Conservation (phyloP, 495 filamentous ascomycete genomes). For the Penicillium soppii region DNA sequence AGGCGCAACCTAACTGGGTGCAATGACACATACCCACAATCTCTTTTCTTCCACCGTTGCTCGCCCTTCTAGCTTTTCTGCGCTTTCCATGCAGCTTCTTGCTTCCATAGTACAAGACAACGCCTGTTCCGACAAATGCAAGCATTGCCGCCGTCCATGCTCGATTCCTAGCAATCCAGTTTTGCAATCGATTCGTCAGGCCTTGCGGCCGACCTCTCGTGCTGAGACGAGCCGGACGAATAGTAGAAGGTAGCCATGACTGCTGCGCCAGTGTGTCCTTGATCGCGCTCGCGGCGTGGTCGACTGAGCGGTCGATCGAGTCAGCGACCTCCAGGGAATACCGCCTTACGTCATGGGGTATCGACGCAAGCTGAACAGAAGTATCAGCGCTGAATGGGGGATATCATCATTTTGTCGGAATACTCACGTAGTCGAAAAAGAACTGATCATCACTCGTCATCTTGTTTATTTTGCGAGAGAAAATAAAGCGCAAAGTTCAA, state of each 20-base stretch:
- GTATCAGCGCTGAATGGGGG: conserved; percentile 10
- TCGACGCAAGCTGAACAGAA: conserved; percentile 61
- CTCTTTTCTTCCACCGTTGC: conserved; percentile 83
- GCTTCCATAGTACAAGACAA: conserved; percentile 63
- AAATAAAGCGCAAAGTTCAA: conserved; percentile 6
- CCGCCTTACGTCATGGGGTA: conserved; percentile 67
- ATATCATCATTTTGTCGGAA: neutral
- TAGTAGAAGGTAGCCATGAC: conserved; percentile 67
- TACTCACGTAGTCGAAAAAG: conserved; percentile 49
- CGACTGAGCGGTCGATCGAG: conserved; percentile 73
- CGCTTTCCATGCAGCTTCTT: conserved; percentile 60
- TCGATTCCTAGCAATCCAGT: conserved; percentile 70
- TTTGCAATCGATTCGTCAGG: conserved; percentile 41
- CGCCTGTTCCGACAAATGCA: conserved; percentile 64
- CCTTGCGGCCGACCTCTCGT: conserved; percentile 43
- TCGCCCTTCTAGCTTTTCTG: conserved; percentile 70
- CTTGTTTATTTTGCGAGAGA: conserved; percentile 20
- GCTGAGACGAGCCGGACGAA: conserved; percentile 54
- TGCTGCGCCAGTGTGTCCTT: conserved; percentile 62
- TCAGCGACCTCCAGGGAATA: conserved; percentile 69
- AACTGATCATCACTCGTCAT: conserved; percentile 55
- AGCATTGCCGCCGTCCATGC: conserved; percentile 66
- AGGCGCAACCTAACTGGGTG: neutral
- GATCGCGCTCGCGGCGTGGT: conserved; percentile 61
- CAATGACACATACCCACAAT: conserved; percentile 60